Conservation (phyloP, 2,329 filamentous ascomycete species). For the Cladosporium sp. region DNA sequence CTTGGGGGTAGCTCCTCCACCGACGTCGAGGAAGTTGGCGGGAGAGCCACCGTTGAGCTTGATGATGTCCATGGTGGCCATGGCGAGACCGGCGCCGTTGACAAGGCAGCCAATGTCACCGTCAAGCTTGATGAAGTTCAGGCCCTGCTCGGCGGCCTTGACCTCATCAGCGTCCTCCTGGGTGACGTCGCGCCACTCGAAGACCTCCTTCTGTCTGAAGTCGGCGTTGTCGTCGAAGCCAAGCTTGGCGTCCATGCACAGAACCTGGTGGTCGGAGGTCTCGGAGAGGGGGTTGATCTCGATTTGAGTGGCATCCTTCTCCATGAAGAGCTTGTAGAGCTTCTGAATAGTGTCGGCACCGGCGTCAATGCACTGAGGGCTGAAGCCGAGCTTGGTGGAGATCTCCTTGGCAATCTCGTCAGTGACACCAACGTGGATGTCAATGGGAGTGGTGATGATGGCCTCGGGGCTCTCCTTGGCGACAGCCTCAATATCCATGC, state of each 20-base stretch:
- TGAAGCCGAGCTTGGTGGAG: slow-evolving; percentile 90
- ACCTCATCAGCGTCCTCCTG: slow-evolving; percentile 98
- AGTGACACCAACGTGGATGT: slow-evolving; percentile 92
- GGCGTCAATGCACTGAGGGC: slow-evolving; percentile 92
- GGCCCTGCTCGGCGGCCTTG: slow-evolving; percentile 83
- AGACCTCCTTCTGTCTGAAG: slow-evolving; percentile 95
- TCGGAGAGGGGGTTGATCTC: slow-evolving; percentile 99
- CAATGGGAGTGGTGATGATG: slow-evolving; percentile 87
- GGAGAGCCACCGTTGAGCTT: slow-evolving; percentile 96
- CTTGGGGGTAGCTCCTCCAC: slow-evolving; percentile 91
- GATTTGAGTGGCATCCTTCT: slow-evolving; percentile 98
- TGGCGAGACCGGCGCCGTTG: slow-evolving; percentile 97
- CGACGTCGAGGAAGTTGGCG: slow-evolving; percentile 98
- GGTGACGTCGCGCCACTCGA: slow-evolving; percentile 85
- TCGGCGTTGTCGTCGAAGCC: slow-evolving; percentile 98
- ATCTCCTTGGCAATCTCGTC: slow-evolving; percentile 91
- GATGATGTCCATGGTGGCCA: slow-evolving; percentile 99
- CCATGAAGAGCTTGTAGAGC: slow-evolving; percentile 97
- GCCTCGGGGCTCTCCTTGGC: slow-evolving; percentile 97
- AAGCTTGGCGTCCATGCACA: slow-evolving; percentile 99
- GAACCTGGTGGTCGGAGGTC: slow-evolving; percentile 95
- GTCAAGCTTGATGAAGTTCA: slow-evolving; percentile 99
- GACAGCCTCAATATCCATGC: slow-evolving; percentile 98
- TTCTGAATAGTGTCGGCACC: slow-evolving; percentile 97
- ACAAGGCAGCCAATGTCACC: slow-evolving; percentile 98